Percentiles rank a stretch among this genome's conserved stretches.
phyloP scores from a whole-genome alignment of 257 asterid genomes.

The Solanum pinnatisectum region DNA sequence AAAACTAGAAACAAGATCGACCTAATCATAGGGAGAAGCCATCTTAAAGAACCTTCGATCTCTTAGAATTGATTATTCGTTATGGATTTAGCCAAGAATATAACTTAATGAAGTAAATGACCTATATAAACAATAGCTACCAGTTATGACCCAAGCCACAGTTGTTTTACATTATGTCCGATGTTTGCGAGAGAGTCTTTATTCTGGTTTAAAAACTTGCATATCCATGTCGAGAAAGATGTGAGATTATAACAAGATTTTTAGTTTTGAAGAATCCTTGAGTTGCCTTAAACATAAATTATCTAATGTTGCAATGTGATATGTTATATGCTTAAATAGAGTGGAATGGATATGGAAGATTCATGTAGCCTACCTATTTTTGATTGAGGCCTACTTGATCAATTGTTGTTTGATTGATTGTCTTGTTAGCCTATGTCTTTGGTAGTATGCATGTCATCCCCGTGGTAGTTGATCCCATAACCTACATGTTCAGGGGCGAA shows the following conservation, averaged over 20 bases:
- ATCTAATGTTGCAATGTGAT: background rate
- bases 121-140: background rate
- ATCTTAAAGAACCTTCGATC: background rate
- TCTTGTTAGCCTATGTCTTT: background rate
- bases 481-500: background rate
- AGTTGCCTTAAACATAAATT: background rate
- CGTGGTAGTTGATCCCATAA: background rate
- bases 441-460: background rate
- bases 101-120: background rate
- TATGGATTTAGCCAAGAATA: background rate
- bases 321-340: background rate
- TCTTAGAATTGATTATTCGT: background rate
- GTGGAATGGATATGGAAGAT: background rate
- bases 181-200: background rate
- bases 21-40: background rate
- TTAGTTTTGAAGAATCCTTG: background rate
- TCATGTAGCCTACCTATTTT: background rate
- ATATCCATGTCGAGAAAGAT: background rate
- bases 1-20: background rate
- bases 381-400: background rate
- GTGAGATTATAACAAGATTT: background rate
- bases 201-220: background rate
- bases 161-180: background rate
- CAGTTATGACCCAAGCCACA: background rate
- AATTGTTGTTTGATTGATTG: background rate